Percentiles rank a stretch among this genome's conserved stretches.
Evolutionary conservation across 2,329 filamentous ascomycete genomes (phyloP).

Genomic region (Trichoderma koningiopsis): DNA sequence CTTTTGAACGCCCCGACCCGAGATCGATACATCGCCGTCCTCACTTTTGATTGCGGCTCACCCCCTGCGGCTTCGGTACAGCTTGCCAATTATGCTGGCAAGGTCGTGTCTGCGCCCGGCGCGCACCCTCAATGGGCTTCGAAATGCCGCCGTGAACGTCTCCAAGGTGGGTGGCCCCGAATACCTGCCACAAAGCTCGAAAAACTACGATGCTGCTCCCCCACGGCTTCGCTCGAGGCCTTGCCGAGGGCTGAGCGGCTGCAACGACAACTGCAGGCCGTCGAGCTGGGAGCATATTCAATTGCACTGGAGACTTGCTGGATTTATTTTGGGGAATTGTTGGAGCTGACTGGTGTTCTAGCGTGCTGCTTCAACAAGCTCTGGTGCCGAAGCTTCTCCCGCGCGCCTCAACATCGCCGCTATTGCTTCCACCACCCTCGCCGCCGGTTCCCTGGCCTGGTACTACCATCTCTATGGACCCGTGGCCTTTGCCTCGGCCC

Average conservation of each 20-base stretch:
- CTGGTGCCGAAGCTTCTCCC: constrained; percentile 70
- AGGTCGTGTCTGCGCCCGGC: constrained; percentile 86
- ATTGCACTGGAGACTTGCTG: constrained; percentile 33
- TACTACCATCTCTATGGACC: constrained; percentile 96
- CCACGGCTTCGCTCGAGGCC: constrained; percentile 22
- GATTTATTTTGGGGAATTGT: constrained; percentile 28
- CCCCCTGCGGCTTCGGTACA: constrained; percentile 43
- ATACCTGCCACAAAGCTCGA: constrained; percentile 40
- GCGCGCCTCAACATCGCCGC: constrained; percentile 85
- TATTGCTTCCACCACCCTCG: constrained; percentile 80
- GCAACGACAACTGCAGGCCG: constrained; percentile 32
- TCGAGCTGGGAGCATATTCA: constrained; percentile 32
- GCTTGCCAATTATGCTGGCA: constrained; percentile 78
- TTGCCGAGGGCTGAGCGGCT: constrained; percentile 39
- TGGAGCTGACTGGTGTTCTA: constrained; percentile 47
- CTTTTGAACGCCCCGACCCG: constrained; percentile 44
- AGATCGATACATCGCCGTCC: constrained; percentile 44
- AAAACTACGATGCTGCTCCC: constrained; percentile 23
- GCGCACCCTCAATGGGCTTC: constrained; percentile 79
- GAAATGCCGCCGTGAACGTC: constrained; percentile 71
- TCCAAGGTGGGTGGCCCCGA: constrained; percentile 66
- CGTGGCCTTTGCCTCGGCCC: constrained; percentile 84
- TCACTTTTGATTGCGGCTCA: constrained; percentile 39
- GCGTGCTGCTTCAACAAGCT: constrained; percentile 73
- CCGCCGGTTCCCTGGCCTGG: constrained; percentile 89